Conservation (phyloP, 75 land plant species). For the Adiantum capillusveneris region DNA sequence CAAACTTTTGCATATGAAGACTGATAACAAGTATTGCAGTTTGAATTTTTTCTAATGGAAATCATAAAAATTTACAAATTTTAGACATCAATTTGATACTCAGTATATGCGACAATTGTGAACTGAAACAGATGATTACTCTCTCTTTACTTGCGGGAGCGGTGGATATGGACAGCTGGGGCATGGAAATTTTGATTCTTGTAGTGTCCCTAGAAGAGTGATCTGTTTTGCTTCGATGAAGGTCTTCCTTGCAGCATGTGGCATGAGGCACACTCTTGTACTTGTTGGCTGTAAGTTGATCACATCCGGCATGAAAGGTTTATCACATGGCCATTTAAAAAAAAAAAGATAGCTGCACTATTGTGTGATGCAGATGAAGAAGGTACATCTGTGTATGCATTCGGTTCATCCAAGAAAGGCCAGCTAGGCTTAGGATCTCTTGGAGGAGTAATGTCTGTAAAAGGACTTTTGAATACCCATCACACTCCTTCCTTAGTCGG, state of each 20-base stretch:
- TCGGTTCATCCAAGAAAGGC: conserved; percentile 81
- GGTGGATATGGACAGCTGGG: conserved; percentile 98
- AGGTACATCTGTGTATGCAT: conserved; percentile 48
- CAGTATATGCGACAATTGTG: background rate
- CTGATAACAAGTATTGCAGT: too few species aligned
- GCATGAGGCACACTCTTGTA: conserved; percentile 91
- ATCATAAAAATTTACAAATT: too few species aligned
- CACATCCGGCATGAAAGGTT: background rate
- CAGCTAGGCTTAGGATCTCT: conserved; percentile 53
- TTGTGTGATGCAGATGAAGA: conserved; percentile 23
- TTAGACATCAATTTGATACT: too few species aligned
- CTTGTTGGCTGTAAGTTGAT: conserved; percentile 44
- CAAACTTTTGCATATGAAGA: too few species aligned
- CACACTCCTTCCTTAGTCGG: conserved; percentile 33
- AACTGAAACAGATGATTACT: conserved; percentile 41
- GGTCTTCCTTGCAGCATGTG: conserved; percentile 69
- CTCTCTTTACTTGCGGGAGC: conserved; percentile 82
- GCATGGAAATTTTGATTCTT: conserved; percentile 59
- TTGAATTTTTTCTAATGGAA: too few species aligned
- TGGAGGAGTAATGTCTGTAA: background rate
- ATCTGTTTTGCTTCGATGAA: conserved; percentile 28
- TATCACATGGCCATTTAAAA: background rate
- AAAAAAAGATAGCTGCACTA: background rate
- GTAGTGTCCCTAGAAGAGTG: conserved; percentile 47
- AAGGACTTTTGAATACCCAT: conserved; percentile 2